Conservation (phyloP, 2,329 filamentous ascomycete species). For the Arthrobotrys megalospora region DNA sequence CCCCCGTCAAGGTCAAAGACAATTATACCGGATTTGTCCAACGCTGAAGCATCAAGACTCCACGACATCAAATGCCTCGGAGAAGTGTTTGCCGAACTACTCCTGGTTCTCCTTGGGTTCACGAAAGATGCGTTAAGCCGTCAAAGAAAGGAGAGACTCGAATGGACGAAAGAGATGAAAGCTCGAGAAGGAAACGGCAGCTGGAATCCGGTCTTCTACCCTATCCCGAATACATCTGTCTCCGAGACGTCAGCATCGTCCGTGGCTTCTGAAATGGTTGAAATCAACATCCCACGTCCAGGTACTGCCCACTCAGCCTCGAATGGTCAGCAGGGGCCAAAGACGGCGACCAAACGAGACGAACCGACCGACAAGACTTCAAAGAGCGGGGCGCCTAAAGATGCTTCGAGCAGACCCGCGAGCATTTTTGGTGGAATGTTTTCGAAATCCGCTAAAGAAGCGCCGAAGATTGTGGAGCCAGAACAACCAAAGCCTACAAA, state of each 20-base stretch:
- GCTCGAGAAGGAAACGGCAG: conserved; percentile 49
- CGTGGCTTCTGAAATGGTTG: conserved; percentile 50
- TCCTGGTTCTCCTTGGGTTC: conserved; percentile 51
- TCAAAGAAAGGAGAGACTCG: conserved; percentile 54
- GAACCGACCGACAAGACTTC: conserved; percentile 32
- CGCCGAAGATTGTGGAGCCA: conserved; percentile 38
- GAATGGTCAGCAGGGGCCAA: conserved; percentile 36
- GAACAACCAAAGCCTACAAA: conserved; percentile 47
- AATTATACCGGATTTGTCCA: conserved; percentile 18
- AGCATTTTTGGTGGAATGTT: conserved; percentile 58
- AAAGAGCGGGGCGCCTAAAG: conserved; percentile 21
- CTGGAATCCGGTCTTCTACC: conserved; percentile 54
- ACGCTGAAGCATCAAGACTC: conserved; percentile 39
- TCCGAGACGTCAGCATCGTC: conserved; percentile 51
- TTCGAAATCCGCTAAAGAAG: conserved; percentile 47
- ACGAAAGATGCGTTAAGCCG: conserved; percentile 46
- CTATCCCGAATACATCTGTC: conserved; percentile 38
- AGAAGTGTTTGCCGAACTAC: conserved; percentile 43
- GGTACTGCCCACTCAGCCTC: conserved; percentile 43
- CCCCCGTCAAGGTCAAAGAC: conserved; percentile 45
- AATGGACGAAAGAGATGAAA: conserved; percentile 56
- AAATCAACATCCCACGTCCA: conserved; percentile 51
- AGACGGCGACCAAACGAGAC: conserved; percentile 11
- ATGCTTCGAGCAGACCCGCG: conserved; percentile 35
- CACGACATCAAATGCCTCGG: conserved; percentile 53